Percentiles rank a stretch among this genome's conserved stretches.
Conservation (phyloP, 495 filamentous ascomycete genomes). For the Daldinia childiae region DNA sequence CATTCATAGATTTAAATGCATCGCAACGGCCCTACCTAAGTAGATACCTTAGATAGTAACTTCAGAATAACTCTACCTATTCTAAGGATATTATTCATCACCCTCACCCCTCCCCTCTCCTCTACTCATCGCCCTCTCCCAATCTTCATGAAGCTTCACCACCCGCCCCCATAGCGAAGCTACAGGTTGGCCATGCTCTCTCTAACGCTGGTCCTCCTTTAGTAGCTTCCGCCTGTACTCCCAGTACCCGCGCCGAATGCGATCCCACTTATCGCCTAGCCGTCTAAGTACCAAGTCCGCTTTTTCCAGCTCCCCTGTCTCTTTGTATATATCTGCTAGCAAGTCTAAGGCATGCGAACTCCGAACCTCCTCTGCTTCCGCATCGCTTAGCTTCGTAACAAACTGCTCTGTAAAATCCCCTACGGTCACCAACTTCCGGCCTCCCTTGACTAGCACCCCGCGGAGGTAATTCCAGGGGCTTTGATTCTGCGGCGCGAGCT, state of each 20-base stretch:
- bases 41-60: neutral
- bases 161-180: neutral
- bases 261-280: slow-evolving; percentile 87
- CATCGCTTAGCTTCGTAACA: slow-evolving; percentile 61
- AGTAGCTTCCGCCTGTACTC: slow-evolving; percentile 70
- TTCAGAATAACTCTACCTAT: neutral
- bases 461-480: slow-evolving; percentile 92
- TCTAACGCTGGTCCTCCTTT: slow-evolving; percentile 6
- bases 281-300: slow-evolving; percentile 73
- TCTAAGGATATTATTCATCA: neutral
- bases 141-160: neutral
- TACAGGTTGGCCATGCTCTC: neutral
- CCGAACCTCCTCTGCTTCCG: slow-evolving; percentile 62
- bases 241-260: slow-evolving; percentile 92
- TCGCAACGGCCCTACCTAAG: neutral
- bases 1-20: neutral
- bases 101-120: neutral
- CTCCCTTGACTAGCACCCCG: slow-evolving; percentile 74
- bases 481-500: slow-evolving; percentile 88
- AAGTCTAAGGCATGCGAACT: slow-evolving; percentile 92
- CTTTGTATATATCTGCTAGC: slow-evolving; percentile 80
- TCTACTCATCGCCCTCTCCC: neutral
- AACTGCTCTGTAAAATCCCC: slow-evolving; percentile 74
- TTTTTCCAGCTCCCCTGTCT: slow-evolving; percentile 65
- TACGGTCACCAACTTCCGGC: slow-evolving; percentile 63